These are phyloP conservation scores for Alternaria consortialis DNA, from an alignment of 2,329 filamentous ascomycete genomes.

Conservation along the genomic window DNA sequence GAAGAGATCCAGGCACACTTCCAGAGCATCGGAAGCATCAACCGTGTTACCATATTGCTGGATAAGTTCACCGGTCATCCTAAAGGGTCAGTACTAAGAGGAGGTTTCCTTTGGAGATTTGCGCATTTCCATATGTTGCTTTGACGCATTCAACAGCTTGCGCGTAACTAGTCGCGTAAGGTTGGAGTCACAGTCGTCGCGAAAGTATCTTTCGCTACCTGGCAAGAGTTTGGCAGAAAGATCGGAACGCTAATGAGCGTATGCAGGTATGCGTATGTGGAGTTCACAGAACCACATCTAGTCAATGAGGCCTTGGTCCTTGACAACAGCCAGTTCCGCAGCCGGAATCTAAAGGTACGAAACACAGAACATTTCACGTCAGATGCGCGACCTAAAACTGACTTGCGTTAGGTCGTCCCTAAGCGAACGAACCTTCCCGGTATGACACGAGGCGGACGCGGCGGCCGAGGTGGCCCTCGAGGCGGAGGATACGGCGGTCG, in stretches of 20 bases:
- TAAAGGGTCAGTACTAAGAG: slow-evolving; percentile 81
- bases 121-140: slow-evolving; percentile 1
- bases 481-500: slow-evolving; percentile 59
- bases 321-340: slow-evolving; percentile 96
- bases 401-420: slow-evolving; percentile 70
- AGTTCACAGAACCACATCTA: slow-evolving; percentile 92
- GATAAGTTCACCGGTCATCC: slow-evolving; percentile 99
- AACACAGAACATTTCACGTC: not conserved
- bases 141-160: not conserved
- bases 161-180: slow-evolving; percentile 4
- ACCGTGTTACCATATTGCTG: slow-evolving; percentile 94
- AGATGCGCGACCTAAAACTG: slow-evolving; percentile 25
- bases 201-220: slow-evolving; percentile 60
- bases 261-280: slow-evolving; percentile 94
- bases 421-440: slow-evolving; percentile 97
- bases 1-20: slow-evolving; percentile 99
- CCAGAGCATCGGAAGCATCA: slow-evolving; percentile 96
- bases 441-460: slow-evolving; percentile 82
- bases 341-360: slow-evolving; percentile 88
- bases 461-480: slow-evolving; percentile 62
- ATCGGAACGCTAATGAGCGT: slow-evolving; percentile 61
- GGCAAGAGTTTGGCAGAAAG: slow-evolving; percentile 64
- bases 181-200: slow-evolving; percentile 3
- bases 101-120: slow-evolving; percentile 45
- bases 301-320: slow-evolving; percentile 93